Conservation (phyloP, 2,329 filamentous ascomycete genomes). For the Arachnopeziza araneosa region DNA sequence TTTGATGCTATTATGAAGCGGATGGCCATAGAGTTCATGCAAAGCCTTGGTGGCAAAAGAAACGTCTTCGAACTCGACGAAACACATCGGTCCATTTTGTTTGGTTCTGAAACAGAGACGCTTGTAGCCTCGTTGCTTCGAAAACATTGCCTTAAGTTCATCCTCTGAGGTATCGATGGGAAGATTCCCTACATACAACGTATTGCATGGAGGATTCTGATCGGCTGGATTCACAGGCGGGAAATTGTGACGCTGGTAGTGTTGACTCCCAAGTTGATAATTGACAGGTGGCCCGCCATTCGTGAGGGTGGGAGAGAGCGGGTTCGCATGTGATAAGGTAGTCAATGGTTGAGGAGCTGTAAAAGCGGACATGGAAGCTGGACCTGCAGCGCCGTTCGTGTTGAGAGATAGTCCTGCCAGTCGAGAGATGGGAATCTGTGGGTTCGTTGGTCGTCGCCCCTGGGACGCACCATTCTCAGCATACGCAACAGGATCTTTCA, state of each 20-base stretch:
- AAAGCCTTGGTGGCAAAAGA: constrained; percentile 88
- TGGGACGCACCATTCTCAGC: constrained; percentile 62
- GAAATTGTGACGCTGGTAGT: constrained; percentile 61
- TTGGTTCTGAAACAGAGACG: constrained; percentile 92
- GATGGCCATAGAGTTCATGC: constrained; percentile 81
- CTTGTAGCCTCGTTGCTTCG: constrained; percentile 91
- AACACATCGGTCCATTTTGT: constrained; percentile 95
- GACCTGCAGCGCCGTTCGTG: constrained; percentile 48
- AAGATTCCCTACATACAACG: constrained; percentile 94
- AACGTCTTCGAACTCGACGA: constrained; percentile 95
- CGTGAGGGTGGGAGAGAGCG: constrained; percentile 54
- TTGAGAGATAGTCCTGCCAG: constrained; percentile 68
- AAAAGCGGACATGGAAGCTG: constrained; percentile 22
- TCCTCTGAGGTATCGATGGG: constrained; percentile 91
- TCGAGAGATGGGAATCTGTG: constrained; percentile 62
- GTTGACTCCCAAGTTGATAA: constrained; percentile 50
- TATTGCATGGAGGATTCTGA: constrained; percentile 96
- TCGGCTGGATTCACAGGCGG: constrained; percentile 91
- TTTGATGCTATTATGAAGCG: constrained; percentile 85
- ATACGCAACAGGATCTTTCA: constrained; percentile 67
- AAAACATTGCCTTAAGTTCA: constrained; percentile 90
- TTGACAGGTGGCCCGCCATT: constrained; percentile 38
- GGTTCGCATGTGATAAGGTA: constrained; percentile 31
- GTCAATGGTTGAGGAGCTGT: constrained; percentile 17
- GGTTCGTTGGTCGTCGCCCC: constrained; percentile 64